These are phyloP conservation scores for Fragaria vesca DNA, from an alignment of 306 rosid genomes.

Conservation along the genomic window DNA sequence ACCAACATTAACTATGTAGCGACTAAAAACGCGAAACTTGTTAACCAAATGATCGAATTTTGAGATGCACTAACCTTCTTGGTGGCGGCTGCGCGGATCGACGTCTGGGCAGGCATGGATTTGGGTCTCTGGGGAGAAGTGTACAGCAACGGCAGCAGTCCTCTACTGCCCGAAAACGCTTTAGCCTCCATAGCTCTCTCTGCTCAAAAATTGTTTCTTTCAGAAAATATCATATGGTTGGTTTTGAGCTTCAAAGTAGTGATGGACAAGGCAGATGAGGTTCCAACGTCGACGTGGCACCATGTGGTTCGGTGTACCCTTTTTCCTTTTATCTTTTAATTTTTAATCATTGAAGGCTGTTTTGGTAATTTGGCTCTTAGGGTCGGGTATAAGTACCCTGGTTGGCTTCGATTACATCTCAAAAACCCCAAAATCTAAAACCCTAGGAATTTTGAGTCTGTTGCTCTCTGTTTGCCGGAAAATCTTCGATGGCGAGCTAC, in stretches of 20 bases:
- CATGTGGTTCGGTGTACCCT: not conserved
- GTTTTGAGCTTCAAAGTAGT: conserved; percentile 18
- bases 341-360: not conserved
- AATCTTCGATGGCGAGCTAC: conserved; percentile 56
- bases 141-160: conserved; percentile 26
- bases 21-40: not conserved
- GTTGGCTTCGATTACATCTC: not conserved
- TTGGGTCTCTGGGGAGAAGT: conserved; percentile 25
- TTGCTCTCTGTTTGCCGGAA: not conserved
- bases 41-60: not conserved
- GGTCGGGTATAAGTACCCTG: not conserved
- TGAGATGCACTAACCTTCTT: not conserved
- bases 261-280: conserved; percentile 23
- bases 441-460: conserved; percentile 27
- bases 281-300: conserved; percentile 37
- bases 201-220: not conserved
- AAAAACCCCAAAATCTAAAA: conserved; percentile 35
- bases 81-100: not conserved
- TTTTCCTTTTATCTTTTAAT: not conserved
- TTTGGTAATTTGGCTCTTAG: conserved; percentile 6
- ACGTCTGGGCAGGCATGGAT: conserved; percentile 71
- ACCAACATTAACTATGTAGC: not conserved
- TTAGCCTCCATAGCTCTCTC: conserved; percentile 46
- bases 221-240: not conserved
- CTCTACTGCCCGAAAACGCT: conserved; percentile 41